These are phyloP conservation scores for Lepidium campestre DNA, from an alignment of 441 rosid species.

Conservation along the genomic window DNA sequence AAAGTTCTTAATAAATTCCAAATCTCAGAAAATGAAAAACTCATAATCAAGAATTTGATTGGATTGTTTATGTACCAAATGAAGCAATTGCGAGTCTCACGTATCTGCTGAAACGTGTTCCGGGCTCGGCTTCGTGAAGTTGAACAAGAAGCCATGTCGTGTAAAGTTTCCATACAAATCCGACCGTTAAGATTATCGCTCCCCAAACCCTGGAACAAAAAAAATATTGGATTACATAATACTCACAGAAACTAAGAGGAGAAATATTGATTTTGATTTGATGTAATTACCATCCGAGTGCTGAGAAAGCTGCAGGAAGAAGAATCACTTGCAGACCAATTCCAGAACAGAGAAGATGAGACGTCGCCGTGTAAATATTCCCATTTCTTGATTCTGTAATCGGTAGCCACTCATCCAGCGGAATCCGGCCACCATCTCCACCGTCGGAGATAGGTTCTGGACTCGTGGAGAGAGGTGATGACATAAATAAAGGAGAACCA, in stretches of 20 bases:
- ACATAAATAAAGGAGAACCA: slow-evolving; percentile 21
- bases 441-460: slow-evolving; percentile 13
- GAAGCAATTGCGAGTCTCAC: slow-evolving; percentile 56
- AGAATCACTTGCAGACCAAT: slow-evolving; percentile 60
- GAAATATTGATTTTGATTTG: not conserved
- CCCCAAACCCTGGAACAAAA: slow-evolving; percentile 63
- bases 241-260: not conserved
- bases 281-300: slow-evolving; percentile 54
- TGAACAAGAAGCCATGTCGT: slow-evolving; percentile 68
- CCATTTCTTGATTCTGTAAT: slow-evolving; percentile 82
- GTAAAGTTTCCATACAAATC: slow-evolving; percentile 82
- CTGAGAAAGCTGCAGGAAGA: slow-evolving; percentile 63
- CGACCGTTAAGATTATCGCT: slow-evolving; percentile 40
- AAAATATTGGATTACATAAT: not conserved
- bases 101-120: slow-evolving; percentile 71
- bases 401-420: slow-evolving; percentile 56
- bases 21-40: not conserved
- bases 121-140: slow-evolving; percentile 70
- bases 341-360: slow-evolving; percentile 64
- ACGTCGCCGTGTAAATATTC: slow-evolving; percentile 33
- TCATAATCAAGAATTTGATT: not conserved
- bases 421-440: slow-evolving; percentile 3
- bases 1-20: not conserved
- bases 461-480: slow-evolving; percentile 12
- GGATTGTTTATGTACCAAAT: slow-evolving; percentile 43